Percentiles rank a stretch among this genome's conserved stretches.
Evolutionary conservation across 1,284 basidiomycete genomes (phyloP).

Genomic region (Inonotus hispidus): DNA sequence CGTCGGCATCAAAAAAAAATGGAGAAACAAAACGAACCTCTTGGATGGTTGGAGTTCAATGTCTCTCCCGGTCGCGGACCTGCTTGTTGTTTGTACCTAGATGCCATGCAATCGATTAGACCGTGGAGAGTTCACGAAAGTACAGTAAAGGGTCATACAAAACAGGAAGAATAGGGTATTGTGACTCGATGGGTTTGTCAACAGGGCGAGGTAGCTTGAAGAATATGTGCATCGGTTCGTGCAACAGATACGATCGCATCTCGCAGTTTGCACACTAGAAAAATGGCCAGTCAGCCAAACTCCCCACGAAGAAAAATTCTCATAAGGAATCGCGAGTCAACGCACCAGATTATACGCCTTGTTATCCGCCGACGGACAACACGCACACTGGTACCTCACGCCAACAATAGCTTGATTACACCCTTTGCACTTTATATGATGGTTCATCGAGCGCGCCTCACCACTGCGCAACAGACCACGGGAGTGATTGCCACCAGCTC

Average conservation of each 20-base stretch:
- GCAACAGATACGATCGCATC: slow-evolving; percentile 64
- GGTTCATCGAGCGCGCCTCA: slow-evolving; percentile 38
- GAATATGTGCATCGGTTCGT: slow-evolving; percentile 82
- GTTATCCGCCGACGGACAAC: slow-evolving; percentile 59
- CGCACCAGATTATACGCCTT: slow-evolving; percentile 60
- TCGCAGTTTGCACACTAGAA: slow-evolving; percentile 76
- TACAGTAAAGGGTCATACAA: slow-evolving; percentile 40
- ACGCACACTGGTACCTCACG: slow-evolving; percentile 71
- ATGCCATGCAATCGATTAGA: neutral
- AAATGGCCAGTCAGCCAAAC: slow-evolving; percentile 5
- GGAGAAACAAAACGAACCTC: slow-evolving; percentile 40
- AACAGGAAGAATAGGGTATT: slow-evolving; percentile 58
- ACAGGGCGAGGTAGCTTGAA: slow-evolving; percentile 80
- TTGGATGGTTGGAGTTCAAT: slow-evolving; percentile 42
- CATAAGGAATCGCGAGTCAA: neutral
- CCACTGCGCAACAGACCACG: slow-evolving; percentile 23
- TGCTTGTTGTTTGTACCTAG: slow-evolving; percentile 64
- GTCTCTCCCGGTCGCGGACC: slow-evolving; percentile 44
- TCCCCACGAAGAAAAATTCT: neutral
- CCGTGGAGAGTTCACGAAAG: neutral
- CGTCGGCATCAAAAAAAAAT: neutral
- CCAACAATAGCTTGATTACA: slow-evolving; percentile 65
- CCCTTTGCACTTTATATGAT: slow-evolving; percentile 52
- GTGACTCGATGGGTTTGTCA: slow-evolving; percentile 58
- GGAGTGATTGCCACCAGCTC: neutral